Base-by-base conservation (phyloP, 1,284 basidiomycete genomes). In the Ganoderma sinense region DNA sequence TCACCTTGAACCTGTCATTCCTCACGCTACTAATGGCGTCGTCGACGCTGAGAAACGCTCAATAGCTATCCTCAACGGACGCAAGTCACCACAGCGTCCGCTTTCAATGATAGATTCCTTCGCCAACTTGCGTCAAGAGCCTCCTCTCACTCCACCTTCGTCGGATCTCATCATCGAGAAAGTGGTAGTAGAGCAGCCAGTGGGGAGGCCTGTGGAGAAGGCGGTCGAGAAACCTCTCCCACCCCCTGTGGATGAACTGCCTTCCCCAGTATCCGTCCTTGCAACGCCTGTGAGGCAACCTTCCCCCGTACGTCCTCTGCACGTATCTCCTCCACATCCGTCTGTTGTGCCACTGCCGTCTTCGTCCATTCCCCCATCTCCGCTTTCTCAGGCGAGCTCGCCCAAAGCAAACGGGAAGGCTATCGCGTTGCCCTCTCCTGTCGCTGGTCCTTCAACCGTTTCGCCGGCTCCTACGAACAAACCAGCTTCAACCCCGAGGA, bases 401-500 rank as follows among this genome's bases (percentile, higher is more conserved):
- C 67, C 72, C 11, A 70, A 71, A 39, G 68, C 61, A 2, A 74
- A 74, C 55, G 70, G 69, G 4, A 71, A 70, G 39, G 69, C 66
- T 14, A 43, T 70, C 31, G 64, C 69, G 6, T 69, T 64, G n/a
- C 2, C 72, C 29, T 66, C 71, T n/a, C 73, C 75, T 2, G 64
- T 73, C 7, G 72, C 77, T 11, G 75, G 76, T 0, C 76, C 78
- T 11, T 77, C 75, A 13, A 70, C 71, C 8, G 65, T 70, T 10
- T 71, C 75, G 6, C 68, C 74, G 8, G 67, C 60, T 2, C 23
- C 72, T 4, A 66, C 74, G 16, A 73, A 75, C n/a, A 71, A 70
- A 43, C 72, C 79, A 13, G 36, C 70, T 59, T n/a, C 78, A 18
- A 73, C 80, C 31, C 64, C 82, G 18, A 82, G 84, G 18, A 89